Base-by-base conservation (phyloP, 495 filamentous ascomycete genomes). In the Evernia prunastri region DNA sequence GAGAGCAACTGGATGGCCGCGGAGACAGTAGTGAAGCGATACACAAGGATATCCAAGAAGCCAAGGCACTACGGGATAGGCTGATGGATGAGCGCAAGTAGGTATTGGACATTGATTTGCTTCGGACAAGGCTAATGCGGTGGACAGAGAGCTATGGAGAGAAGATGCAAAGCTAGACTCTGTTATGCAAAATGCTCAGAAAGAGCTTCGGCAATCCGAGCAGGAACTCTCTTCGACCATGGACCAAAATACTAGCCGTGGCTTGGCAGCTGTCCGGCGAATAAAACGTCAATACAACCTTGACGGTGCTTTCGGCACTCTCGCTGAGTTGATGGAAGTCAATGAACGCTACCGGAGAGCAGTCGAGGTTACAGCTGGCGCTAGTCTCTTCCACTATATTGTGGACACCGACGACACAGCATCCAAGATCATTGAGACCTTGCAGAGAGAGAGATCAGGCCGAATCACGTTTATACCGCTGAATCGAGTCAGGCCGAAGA, bases 391-490 rank as follows among this genome's bases (percentile, higher is more conserved):
- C 76, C 90, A 99, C 75, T 95, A 96, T 68, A 90, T 99, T 31
- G 92, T 96, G 54, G 94, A 99, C 72, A 96, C 87, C 45, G 92
- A 92, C 60, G 84, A 88, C 43, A 97, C 93, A 3, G 91, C 91
- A 0, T 89, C 90, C 1, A 83, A 83, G 60, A 85, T 96, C 20
- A 80, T 92, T 18, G 88, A 93, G 68, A 82, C 87, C 18, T 79
- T 99, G 27, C 85, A 91, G 71, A 89, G 88, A 60, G 84, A 87
- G 61, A 87, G 84, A 62, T 84, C 87, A 23, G 94, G 94, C n/a
- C 85, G 94, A 69, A 81, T 97, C 35, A 97, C 95, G 2, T 97
- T 96, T 68, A 91, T 99, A 85, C 94, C 94, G 1, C 79, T 99
- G 13, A 92, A 91, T 59, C 86, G 89, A 27, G 76, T 97, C 43